Conservation (phyloP, 345 rosid species). For the Balakata baccata region DNA sequence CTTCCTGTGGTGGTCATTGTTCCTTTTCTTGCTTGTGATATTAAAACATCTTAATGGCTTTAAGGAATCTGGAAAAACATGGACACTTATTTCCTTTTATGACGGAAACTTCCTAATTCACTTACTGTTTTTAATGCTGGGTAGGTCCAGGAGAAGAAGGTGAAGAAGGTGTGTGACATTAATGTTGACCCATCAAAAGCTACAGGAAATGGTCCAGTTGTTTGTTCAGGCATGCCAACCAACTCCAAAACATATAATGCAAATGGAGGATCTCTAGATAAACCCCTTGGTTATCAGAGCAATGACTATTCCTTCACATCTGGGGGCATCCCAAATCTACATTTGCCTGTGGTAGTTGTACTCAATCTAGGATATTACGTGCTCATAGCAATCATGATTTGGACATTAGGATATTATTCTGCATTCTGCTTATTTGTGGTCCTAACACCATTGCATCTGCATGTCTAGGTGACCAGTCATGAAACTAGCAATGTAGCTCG, state of each 20-base stretch:
- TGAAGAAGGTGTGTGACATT: conserved; percentile 76
- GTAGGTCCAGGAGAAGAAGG: conserved; percentile 95
- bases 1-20: not conserved
- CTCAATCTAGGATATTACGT: conserved; percentile 25
- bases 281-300: conserved; percentile 31
- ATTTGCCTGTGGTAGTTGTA: conserved; percentile 87
- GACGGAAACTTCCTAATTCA: not conserved
- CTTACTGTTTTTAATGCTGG: conserved; percentile 9
- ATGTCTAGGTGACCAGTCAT: conserved; percentile 63
- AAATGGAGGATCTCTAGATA: conserved; percentile 57
- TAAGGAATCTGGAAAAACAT: too few relatives aligned
- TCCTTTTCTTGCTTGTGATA: not conserved
- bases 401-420: conserved; percentile 3
- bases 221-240: conserved; percentile 42
- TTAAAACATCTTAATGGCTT: not conserved
- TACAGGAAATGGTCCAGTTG: conserved; percentile 43
- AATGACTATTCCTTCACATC: conserved; percentile 54
- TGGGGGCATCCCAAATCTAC: conserved; percentile 67
- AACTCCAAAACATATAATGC: conserved; percentile 36
- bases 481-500: conserved; percentile 78
- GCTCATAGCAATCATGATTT: not conserved
- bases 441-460: conserved; percentile 9
- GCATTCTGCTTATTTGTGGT: not conserved
- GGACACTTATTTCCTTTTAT: not conserved
- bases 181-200: conserved; percentile 58